Conservation (phyloP, 768 basidiomycete genomes). For the Atractiella rhizophila region DNA sequence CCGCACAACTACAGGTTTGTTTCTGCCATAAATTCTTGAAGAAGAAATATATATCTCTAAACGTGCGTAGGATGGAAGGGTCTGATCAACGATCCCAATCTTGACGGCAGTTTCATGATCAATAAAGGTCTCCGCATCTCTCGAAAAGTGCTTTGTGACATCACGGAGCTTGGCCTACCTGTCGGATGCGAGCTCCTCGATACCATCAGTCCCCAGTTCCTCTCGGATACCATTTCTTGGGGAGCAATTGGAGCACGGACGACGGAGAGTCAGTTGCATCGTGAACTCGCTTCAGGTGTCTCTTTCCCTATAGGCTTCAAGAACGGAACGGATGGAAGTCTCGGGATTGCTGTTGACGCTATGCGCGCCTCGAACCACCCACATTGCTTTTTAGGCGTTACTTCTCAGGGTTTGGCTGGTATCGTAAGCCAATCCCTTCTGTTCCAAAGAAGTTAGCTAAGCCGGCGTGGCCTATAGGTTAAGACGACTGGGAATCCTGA, state of each 20-base stretch:
- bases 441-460: background rate
- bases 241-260: slow-evolving; percentile 93
- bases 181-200: slow-evolving; percentile 88
- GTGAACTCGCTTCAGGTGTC: slow-evolving; percentile 81
- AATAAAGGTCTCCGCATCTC: slow-evolving; percentile 85
- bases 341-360: slow-evolving; percentile 80
- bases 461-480: background rate
- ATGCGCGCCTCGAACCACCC: slow-evolving; percentile 78
- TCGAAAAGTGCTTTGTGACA: slow-evolving; percentile 66
- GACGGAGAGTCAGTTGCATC: slow-evolving; percentile 88
- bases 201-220: slow-evolving; percentile 21
- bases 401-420: slow-evolving; percentile 41
- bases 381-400: slow-evolving; percentile 74
- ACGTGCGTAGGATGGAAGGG: slow-evolving; percentile 82
- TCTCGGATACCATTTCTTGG: slow-evolving; percentile 46
- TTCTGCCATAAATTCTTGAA: background rate
- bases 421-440: slow-evolving; percentile 32
- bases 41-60: background rate
- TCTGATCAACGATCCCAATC: slow-evolving; percentile 45
- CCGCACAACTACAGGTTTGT: background rate
- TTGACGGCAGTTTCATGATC: slow-evolving; percentile 77
- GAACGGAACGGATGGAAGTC: slow-evolving; percentile 82
- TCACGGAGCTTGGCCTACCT: slow-evolving; percentile 68
- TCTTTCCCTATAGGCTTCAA: slow-evolving; percentile 98
- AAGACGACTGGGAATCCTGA: slow-evolving; percentile 59